Evolutionary conservation across 176 grass and related monocot species (phyloP).

Genomic region (Stipa capillata): DNA sequence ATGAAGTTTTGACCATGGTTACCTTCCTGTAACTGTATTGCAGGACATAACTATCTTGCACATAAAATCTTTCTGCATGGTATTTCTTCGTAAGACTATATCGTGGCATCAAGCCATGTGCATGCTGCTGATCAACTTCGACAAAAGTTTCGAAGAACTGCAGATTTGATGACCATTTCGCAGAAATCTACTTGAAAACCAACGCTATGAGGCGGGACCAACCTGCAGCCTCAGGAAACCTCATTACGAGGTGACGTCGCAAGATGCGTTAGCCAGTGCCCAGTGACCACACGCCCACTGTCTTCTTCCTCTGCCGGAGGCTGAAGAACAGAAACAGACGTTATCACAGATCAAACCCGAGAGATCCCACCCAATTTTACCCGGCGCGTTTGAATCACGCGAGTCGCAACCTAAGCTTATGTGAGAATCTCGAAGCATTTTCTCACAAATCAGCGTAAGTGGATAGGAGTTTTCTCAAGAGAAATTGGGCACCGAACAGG

Average conservation of each 20-base stretch:
- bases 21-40: neutral
- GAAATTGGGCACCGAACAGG: too few relatives aligned
- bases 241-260: neutral
- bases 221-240: neutral
- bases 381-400: neutral
- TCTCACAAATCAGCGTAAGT: too few relatives aligned
- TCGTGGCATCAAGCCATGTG: neutral
- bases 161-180: neutral
- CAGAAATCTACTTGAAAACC: too few relatives aligned
- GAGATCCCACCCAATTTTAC: neutral
- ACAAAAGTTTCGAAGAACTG: neutral
- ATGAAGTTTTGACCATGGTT: too few relatives aligned
- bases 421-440: too few relatives aligned
- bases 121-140: neutral
- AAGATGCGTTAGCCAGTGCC: neutral
- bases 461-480: too few relatives aligned
- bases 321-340: neutral
- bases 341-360: neutral
- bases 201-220: too few relatives aligned
- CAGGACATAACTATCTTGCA: neutral
- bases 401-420: neutral
- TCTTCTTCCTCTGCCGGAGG: slow-evolving; percentile 9
- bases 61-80: neutral
- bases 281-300: neutral
- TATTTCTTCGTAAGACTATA: neutral